These are phyloP conservation scores for Truncatella angustata DNA, from an alignment of 2,329 filamentous ascomycete genomes.

Conservation along the genomic window DNA sequence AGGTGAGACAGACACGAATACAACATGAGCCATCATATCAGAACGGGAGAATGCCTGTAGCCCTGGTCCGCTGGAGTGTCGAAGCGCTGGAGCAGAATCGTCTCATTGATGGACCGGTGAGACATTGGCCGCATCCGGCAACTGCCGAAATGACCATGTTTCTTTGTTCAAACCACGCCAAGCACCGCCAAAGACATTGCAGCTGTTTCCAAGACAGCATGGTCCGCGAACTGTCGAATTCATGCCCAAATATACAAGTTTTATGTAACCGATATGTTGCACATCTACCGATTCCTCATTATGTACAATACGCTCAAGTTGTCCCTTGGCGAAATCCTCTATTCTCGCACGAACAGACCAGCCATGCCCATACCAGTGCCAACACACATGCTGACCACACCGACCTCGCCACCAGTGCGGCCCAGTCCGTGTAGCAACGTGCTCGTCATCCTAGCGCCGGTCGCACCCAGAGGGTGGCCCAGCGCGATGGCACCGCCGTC, in stretches of 20 bases:
- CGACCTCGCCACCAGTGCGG: slow-evolving; percentile 70
- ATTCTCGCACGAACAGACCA: slow-evolving; percentile 64
- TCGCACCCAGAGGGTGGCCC: slow-evolving; percentile 87
- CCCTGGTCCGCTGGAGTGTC: not conserved
- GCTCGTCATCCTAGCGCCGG: slow-evolving; percentile 76
- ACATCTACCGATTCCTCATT: not conserved
- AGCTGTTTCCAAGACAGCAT: not conserved
- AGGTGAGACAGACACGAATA: slow-evolving; percentile 1
- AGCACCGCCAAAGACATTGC: too few relatives aligned
- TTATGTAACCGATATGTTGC: not conserved
- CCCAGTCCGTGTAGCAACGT: slow-evolving; percentile 67
- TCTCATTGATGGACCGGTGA: not conserved
- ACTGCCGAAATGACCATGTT: too few relatives aligned
- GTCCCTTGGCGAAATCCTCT: slow-evolving; percentile 13
- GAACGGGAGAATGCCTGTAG: not conserved
- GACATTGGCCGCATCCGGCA: not conserved
- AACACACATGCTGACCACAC: slow-evolving; percentile 89
- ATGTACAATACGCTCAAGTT: not conserved
- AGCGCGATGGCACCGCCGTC: slow-evolving; percentile 94
- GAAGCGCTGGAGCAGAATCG: not conserved
- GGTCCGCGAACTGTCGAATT: not conserved
- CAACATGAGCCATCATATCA: not conserved
- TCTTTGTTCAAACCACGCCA: too few relatives aligned
- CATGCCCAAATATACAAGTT: not conserved
- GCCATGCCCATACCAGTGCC: slow-evolving; percentile 81